These are phyloP conservation scores for Cairneyella variabilis DNA, from an alignment of 495 filamentous ascomycete genomes.

Conservation along the genomic window DNA sequence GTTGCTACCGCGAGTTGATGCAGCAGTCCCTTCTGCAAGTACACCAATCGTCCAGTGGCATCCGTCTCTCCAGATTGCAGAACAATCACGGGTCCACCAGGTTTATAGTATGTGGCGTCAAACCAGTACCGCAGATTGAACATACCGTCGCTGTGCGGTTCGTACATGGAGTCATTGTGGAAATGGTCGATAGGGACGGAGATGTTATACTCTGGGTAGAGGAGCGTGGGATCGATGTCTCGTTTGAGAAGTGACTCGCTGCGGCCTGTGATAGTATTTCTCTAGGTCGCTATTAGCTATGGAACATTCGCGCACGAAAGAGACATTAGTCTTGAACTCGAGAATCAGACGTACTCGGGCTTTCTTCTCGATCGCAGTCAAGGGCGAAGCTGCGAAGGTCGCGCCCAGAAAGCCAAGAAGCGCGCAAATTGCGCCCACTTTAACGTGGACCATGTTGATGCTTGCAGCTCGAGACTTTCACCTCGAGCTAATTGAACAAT, in stretches of 20 bases:
- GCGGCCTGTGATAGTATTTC: slow-evolving; percentile 17
- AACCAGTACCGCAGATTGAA: slow-evolving; percentile 73
- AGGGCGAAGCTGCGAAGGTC: slow-evolving; percentile 1
- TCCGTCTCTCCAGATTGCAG: slow-evolving; percentile 62
- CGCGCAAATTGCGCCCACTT: slow-evolving; percentile 1
- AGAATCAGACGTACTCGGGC: slow-evolving; percentile 16
- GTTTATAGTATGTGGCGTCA: slow-evolving; percentile 60
- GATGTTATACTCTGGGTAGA: slow-evolving; percentile 58
- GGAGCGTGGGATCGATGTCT: slow-evolving; percentile 34
- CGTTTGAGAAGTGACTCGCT: slow-evolving; percentile 15
- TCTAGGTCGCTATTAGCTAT: slow-evolving; percentile 12
- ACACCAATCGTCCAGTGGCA: slow-evolving; percentile 53
- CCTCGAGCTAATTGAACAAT: background rate
- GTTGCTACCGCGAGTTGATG: slow-evolving; percentile 59
- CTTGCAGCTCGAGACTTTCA: background rate
- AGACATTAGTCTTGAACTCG: too few relatives aligned
- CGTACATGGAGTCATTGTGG: slow-evolving; percentile 64
- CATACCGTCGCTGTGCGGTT: slow-evolving; percentile 56
- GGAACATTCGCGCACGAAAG: too few relatives aligned
- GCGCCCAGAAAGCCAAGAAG: slow-evolving; percentile 9
- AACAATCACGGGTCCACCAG: slow-evolving; percentile 70
- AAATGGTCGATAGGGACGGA: slow-evolving; percentile 72
- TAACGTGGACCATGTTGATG: slow-evolving; percentile 6
- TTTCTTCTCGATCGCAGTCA: slow-evolving; percentile 13
- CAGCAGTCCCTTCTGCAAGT: slow-evolving; percentile 66